A percentile compares a stretch with the other conserved stretches of the same genome.
These are phyloP conservation scores for Echeveria elegans DNA, from an alignment of 164 flowering plant species.

Conservation along the genomic window DNA sequence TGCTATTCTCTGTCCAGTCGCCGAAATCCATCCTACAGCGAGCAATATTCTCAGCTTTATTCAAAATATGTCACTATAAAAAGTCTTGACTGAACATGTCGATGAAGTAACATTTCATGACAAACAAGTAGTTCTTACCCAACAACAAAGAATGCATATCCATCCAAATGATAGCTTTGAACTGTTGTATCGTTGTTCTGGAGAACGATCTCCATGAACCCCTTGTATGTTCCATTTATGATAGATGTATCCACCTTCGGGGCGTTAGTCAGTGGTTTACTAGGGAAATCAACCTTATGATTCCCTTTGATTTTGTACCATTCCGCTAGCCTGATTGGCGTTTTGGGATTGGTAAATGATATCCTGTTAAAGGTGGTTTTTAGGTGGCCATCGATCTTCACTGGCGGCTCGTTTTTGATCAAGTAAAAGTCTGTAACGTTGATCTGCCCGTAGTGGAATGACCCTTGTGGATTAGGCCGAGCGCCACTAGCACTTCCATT, in stretches of 20 bases:
- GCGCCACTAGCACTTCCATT: constrained; percentile 93
- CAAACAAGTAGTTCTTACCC: constrained; percentile 43
- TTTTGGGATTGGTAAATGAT: constrained; percentile 62
- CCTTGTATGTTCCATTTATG: constrained; percentile 82
- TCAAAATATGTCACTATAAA: neutral
- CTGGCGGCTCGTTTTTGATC: constrained; percentile 56
- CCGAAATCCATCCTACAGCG: constrained; percentile 72
- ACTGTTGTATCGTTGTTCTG: constrained; percentile 87
- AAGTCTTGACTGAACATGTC: neutral
- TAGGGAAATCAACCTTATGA: constrained; percentile 83
- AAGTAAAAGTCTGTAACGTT: constrained; percentile 79
- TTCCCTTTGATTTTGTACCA: constrained; percentile 49
- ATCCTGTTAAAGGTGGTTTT: constrained; percentile 64
- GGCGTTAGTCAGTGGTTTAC: constrained; percentile 47
- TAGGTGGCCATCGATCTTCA: constrained; percentile 46
- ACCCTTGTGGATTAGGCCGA: constrained; percentile 97
- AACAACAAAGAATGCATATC: constrained; percentile 89
- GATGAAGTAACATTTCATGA: neutral
- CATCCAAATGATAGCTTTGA: constrained; percentile 78
- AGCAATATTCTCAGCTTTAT: neutral
- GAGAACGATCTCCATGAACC: constrained; percentile 80
- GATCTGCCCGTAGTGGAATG: constrained; percentile 81
- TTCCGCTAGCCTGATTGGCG: constrained; percentile 88
- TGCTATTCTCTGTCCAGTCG: constrained; percentile 71
- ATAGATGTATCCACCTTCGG: constrained; percentile 60